These are phyloP conservation scores for Vanrija sp. DNA, from an alignment of 1,284 basidiomycete species.

Conservation along the genomic window DNA sequence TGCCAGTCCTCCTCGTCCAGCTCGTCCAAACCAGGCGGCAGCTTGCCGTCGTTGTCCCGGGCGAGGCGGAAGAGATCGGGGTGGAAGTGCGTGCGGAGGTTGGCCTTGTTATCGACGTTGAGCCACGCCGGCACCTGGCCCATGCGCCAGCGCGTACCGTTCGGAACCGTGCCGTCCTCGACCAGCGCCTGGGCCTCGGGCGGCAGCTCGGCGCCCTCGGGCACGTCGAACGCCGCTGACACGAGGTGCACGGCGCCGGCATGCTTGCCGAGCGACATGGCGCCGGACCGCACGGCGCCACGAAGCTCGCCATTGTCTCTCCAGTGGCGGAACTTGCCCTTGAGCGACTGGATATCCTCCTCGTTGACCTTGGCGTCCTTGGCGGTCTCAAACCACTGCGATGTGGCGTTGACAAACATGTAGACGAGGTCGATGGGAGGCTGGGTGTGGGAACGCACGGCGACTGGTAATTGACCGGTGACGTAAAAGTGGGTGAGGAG, in stretches of 20 bases:
- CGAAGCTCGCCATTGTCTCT: conserved; percentile 44
- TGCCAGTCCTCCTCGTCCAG: conserved; percentile 32
- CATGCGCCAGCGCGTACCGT: conserved; percentile 22
- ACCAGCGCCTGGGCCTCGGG: conserved; percentile 2
- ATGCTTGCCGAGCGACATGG: conserved; percentile 18
- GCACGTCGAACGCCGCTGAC: conserved; percentile 29
- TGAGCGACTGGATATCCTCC: conserved; percentile 16
- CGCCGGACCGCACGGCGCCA: conserved; percentile 33
- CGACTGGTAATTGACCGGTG: conserved; percentile 10
- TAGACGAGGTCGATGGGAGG: conserved; percentile 34
- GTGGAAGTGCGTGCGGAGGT: conserved; percentile 40
- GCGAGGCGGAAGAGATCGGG: conserved; percentile 35
- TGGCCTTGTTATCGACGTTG: conserved; percentile 23
- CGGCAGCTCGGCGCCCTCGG: conserved; percentile 7
- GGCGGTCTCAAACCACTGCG: conserved; percentile 23
- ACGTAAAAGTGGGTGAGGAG: conserved; percentile 17
- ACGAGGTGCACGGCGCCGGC: conserved; percentile 33
- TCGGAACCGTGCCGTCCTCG: neutral
- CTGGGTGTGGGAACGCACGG: neutral
- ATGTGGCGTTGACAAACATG: conserved; percentile 39
- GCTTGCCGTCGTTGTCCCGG: conserved; percentile 22
- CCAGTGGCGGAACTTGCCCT: conserved; percentile 28
- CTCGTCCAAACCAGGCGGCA: conserved; percentile 1
- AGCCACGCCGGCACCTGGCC: conserved; percentile 42
- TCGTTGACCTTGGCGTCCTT: conserved; percentile 16